A percentile compares a stretch with the other conserved stretches of the same genome.
phyloP scores from a whole-genome alignment of 1,284 basidiomycete species.

The Moesziomyces parantarcticus region DNA sequence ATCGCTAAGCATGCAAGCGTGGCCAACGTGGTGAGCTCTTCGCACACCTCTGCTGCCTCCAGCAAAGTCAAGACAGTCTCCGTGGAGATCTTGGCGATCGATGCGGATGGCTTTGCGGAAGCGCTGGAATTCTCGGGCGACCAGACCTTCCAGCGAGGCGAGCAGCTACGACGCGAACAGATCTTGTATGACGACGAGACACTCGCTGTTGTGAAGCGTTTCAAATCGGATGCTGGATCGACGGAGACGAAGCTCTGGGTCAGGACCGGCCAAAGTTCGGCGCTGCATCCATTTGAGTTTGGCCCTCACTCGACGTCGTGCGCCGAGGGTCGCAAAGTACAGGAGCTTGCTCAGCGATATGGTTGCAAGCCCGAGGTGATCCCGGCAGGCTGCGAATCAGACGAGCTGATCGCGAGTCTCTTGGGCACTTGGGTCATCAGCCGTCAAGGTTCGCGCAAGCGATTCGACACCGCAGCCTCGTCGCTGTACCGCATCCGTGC shows the following conservation, averaged over 20 bases:
- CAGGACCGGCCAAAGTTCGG: slow-evolving; percentile 30
- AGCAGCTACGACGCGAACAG: slow-evolving; percentile 42
- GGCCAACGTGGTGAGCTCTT: background rate
- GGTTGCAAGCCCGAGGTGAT: slow-evolving; percentile 33
- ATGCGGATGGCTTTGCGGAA: slow-evolving; percentile 42
- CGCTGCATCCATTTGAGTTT: slow-evolving; percentile 38
- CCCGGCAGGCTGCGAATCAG: slow-evolving; percentile 46
- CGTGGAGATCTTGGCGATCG: slow-evolving; percentile 37
- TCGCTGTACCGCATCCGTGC: slow-evolving; percentile 51
- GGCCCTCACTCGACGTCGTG: slow-evolving; percentile 38
- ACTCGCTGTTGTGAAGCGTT: slow-evolving; percentile 37
- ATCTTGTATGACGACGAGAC: slow-evolving; percentile 53
- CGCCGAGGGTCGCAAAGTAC: slow-evolving; percentile 47
- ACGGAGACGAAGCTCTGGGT: slow-evolving; percentile 37
- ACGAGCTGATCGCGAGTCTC: slow-evolving; percentile 39
- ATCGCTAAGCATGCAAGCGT: slow-evolving; percentile 8
- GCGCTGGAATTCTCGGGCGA: slow-evolving; percentile 33
- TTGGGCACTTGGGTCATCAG: slow-evolving; percentile 34
- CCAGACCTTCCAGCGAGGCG: slow-evolving; percentile 40
- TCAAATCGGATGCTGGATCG: slow-evolving; percentile 27
- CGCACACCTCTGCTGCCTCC: background rate
- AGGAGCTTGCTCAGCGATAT: slow-evolving; percentile 52
- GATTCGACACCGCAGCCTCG: slow-evolving; percentile 45
- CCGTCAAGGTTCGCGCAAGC: slow-evolving; percentile 45
- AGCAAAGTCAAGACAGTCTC: slow-evolving; percentile 24